Base-by-base conservation (phyloP, 768 basidiomycete genomes). In the Cubamyces lactineus region DNA sequence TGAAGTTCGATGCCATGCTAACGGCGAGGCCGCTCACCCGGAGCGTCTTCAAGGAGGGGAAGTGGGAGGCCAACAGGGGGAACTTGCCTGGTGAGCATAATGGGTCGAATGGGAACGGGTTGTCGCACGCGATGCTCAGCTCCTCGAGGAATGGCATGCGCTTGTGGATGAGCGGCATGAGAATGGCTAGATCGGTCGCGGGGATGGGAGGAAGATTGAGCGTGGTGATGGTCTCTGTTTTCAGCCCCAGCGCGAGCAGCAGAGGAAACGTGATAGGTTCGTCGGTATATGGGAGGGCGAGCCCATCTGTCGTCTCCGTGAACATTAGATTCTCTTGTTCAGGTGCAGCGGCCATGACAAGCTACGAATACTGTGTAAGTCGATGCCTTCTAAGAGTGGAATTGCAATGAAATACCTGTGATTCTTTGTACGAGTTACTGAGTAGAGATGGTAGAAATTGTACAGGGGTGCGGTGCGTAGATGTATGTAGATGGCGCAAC, bases 81-180 rank as follows among this genome's bases (percentile, higher is more conserved):
- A 42, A 34, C 9, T 34, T 34, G 34, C 1, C 6, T 16, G 11
- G 38, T 3, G 13, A 46, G 48, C 9, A 41, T 24, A 15, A 9
- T 50, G 24, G 28, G 39, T 12, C 9, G 38, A 12, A 50, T 4
- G 11, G 39, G 12, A 1, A n/a, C 19, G 43, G 47, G 17, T 40
- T 38, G 23, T 19, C 2, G 21, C 28, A 26, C 21, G 15, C 13
- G 21, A 58, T 50, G 11, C 12, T 2, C 11, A 58, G 40, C 40
- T 49, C 48, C 57, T 58, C 39, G 16, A 58, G 57, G 7, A 50
- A 43, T 0, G 57, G 24, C 47, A 58, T 50, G 11, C 26, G 39
- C 24, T 19, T 41, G 16, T 15, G 19, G 5, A 49, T 6, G 2
- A 58, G 26, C 24, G 47, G 39, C 0, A 19, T 16, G 7, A 58